phyloP scores from a whole-genome alignment of 2,329 filamentous ascomycete species.

The Eutypella sp. region DNA sequence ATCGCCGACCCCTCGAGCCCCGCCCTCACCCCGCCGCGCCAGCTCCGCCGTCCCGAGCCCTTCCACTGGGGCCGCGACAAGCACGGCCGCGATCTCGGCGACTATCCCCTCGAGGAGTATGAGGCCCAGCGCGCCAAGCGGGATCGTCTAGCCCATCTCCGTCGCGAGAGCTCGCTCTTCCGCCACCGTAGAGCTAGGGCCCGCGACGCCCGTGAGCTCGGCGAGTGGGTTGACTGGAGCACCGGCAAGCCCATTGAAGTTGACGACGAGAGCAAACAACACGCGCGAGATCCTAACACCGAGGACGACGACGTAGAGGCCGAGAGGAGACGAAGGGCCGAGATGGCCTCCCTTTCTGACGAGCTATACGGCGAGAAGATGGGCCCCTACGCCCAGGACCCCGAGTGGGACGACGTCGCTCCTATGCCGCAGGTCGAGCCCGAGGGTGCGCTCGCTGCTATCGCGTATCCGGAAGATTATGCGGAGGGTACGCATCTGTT shows the following conservation, averaged over 20 bases:
- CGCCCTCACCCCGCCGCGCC: slow-evolving; percentile 44
- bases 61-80: slow-evolving; percentile 47
- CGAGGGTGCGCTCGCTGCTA: slow-evolving; percentile 78
- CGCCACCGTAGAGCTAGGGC: slow-evolving; percentile 31
- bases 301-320: slow-evolving; percentile 37
- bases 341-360: slow-evolving; percentile 46
- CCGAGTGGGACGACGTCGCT: slow-evolving; percentile 76
- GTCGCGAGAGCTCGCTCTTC: slow-evolving; percentile 42
- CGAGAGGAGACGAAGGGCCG: slow-evolving; percentile 42
- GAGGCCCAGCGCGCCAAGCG: slow-evolving; percentile 37
- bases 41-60: slow-evolving; percentile 27
- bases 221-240: slow-evolving; percentile 8
- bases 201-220: not conserved
- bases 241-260: too few species aligned
- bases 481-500: slow-evolving; percentile 65
- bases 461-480: slow-evolving; percentile 87
- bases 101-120: slow-evolving; percentile 43
- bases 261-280: too few species aligned
- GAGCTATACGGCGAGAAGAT: slow-evolving; percentile 49
- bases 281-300: slow-evolving; percentile 14
- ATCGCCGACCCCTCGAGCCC: slow-evolving; percentile 48
- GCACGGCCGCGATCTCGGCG: slow-evolving; percentile 43
- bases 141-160: slow-evolving; percentile 37
- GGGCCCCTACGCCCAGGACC: slow-evolving; percentile 58
- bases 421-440: slow-evolving; percentile 84